Evolutionary conservation across 768 basidiomycete species (phyloP), one percentile per base, ranked within the genome.

Genomic region (Auricularia cornea): DNA sequence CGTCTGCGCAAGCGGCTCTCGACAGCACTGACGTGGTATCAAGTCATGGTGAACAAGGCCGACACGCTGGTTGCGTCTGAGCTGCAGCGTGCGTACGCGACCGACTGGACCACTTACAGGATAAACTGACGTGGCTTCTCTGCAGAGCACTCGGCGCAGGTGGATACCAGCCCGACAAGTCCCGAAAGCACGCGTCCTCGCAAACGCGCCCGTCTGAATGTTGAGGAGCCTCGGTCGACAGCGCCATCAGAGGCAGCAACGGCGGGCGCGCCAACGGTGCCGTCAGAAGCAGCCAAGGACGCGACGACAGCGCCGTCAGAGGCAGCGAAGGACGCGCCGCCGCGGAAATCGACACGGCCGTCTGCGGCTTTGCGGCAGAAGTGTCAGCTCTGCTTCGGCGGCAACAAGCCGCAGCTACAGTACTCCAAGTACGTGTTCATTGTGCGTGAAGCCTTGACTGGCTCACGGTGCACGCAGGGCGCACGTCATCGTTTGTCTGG

Each of bases 401-500:
- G 54, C 26, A 30, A 30, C 23, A 28, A 16, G 54, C n/a, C 28
- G 3, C 23, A 57, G 26, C 30, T 57, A 6, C 4, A 8, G 30
- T 20, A 8, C 28, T 28, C 54, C 5, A 11, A 30, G 54, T 57
- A 29, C n/a, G 54, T 26, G 29, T 57, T 26, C 18, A 57, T 11
- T 10, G 26, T 11, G 8, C 12, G 5, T 16, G 5, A 31, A 10
- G 26, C 26, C 14, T 26, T 8, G 5, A 14, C 54, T 52, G 48
- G 20, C 26, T 57, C 8, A 57, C 26, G 18, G 8, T 3, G 29
- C 14, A 28, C 23, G 8, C 59, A 57, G 59, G 38, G 33, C 64
- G 33, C 71, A 75, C 66, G 60, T 68, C 18, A 67, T 74, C 33
- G 70, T 75, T 3, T 75, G 72, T 56, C 26, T 73, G 14, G 76